Evolutionary conservation across 164 flowering plant genomes (phyloP).

Genomic region (Brasenia schreberi): DNA sequence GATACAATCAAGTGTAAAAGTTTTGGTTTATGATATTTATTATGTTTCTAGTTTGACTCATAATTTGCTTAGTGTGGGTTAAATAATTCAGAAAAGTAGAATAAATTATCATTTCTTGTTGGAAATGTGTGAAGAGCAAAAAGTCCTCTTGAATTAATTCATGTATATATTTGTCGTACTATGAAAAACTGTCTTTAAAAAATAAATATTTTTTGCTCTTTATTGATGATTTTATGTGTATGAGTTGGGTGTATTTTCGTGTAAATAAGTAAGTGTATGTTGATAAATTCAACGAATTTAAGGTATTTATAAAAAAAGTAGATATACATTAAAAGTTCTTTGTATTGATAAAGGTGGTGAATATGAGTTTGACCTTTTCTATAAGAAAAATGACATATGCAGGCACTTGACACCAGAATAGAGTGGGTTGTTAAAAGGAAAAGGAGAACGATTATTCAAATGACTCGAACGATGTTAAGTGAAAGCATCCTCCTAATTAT

Average conservation of each 20-base stretch:
- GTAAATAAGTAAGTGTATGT: slow-evolving; percentile 1
- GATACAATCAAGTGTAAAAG: not conserved
- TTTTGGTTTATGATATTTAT: no score
- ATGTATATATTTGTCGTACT: not conserved
- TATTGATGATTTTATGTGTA: slow-evolving; percentile 5
- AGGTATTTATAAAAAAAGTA: not conserved
- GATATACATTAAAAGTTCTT: not conserved
- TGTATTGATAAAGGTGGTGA: slow-evolving; percentile 1
- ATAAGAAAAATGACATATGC: slow-evolving; percentile 1
- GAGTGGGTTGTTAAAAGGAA: not conserved
- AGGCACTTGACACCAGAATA: slow-evolving; percentile 1
- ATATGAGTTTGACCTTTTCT: slow-evolving; percentile 1
- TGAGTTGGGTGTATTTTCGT: slow-evolving; percentile 9
- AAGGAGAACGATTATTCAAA: not conserved
- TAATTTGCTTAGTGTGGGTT: no score
- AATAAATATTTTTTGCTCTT: slow-evolving; percentile 1
- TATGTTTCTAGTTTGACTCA: not conserved
- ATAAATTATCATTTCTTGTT: not conserved
- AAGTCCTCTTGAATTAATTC: not conserved
- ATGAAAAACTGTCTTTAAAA: not conserved
- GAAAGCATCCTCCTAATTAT: not conserved
- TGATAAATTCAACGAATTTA: slow-evolving; percentile 3
- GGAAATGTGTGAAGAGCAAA: slow-evolving; percentile 1
- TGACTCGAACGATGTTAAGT: not conserved
- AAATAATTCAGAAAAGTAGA: not conserved